Percentiles rank a stretch among this genome's conserved stretches.
phyloP scores from a whole-genome alignment of 176 grass and related monocot genomes.

The Alloteropsis semialata region DNA sequence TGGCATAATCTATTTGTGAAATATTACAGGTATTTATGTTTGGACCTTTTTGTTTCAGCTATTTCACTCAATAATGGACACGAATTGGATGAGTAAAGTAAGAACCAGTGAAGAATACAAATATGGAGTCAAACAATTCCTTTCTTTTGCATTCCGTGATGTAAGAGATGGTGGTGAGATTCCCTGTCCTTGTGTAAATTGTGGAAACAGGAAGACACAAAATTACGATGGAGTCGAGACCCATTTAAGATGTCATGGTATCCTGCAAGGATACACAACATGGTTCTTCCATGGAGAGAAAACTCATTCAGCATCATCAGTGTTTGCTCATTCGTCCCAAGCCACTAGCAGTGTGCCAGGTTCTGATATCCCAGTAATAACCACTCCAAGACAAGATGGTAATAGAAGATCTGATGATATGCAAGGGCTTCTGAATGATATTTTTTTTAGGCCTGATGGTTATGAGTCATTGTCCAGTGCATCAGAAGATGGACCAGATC shows the following conservation, averaged over 20 bases:
- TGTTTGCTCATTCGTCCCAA: background rate
- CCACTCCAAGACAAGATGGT: background rate
- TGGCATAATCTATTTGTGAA: too few relatives aligned
- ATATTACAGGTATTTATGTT: too few relatives aligned
- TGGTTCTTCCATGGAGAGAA: constrained; percentile 1
- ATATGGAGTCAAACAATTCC: background rate
- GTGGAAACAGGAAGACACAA: background rate
- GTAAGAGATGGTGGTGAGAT: background rate
- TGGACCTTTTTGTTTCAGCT: too few relatives aligned
- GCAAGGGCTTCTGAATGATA: background rate
- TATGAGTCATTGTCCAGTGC: background rate
- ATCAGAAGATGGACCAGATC: background rate
- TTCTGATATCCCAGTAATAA: background rate
- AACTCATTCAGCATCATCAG: background rate
- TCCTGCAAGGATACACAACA: background rate
- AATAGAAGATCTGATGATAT: background rate
- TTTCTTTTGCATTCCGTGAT: constrained; percentile 4
- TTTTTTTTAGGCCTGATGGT: background rate
- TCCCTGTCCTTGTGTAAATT: background rate
- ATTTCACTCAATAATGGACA: background rate
- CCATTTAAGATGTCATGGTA: constrained; percentile 8
- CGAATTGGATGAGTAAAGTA: constrained; percentile 3
- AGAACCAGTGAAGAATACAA: background rate
- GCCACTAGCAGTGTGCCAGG: background rate
- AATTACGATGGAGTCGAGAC: background rate